Conservation (phyloP, 2,329 filamentous ascomycete genomes). For the Ceratocystis diversiconidia region DNA sequence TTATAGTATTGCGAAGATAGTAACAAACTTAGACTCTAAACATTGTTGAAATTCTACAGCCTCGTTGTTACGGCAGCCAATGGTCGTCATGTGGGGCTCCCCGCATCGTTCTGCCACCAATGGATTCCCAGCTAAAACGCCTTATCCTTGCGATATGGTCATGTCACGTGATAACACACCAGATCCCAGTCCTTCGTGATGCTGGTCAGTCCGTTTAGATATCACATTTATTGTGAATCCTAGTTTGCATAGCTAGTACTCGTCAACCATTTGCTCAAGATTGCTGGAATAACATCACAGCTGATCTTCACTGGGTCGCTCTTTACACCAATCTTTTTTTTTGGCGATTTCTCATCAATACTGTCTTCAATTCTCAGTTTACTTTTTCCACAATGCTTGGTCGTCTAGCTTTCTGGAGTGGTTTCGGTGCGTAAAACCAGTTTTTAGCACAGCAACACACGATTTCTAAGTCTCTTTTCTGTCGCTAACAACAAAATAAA, state of each 20-base stretch:
- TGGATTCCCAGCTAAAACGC: background rate
- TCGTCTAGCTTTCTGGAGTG: slow-evolving; percentile 68
- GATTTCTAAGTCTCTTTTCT: background rate
- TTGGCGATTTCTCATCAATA: background rate
- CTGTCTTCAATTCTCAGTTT: background rate
- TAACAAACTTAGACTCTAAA: background rate
- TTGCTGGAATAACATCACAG: background rate
- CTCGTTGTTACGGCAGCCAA: background rate
- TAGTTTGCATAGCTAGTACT: background rate
- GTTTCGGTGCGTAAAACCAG: slow-evolving; percentile 59
- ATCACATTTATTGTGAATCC: background rate
- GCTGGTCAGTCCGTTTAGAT: background rate
- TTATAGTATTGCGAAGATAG: too few species aligned
- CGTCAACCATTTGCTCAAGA: background rate
- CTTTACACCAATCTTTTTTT: background rate
- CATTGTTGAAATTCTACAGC: background rate
- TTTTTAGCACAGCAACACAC: background rate
- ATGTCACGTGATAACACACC: background rate
- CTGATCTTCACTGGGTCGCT: background rate
- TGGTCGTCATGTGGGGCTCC: background rate
- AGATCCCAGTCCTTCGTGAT: background rate
- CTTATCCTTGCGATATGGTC: background rate
- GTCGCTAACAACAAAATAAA: background rate
- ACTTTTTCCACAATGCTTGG: slow-evolving; percentile 37
- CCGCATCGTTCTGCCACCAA: slow-evolving; percentile 1